Base-by-base conservation (phyloP, 1,284 basidiomycete species). In the Mycosarcoma maydis region DNA sequence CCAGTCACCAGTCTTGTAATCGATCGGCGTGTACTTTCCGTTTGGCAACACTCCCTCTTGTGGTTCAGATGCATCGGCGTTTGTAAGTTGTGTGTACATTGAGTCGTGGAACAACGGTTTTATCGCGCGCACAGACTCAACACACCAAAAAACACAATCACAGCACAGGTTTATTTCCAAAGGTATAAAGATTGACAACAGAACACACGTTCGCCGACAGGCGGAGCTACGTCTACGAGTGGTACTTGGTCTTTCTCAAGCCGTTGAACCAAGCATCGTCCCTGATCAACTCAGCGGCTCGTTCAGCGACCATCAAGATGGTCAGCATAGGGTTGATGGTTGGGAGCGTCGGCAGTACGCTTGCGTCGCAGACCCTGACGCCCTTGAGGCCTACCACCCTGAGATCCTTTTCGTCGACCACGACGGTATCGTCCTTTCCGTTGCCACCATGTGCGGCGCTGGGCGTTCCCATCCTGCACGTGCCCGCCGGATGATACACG, bases 401-500 rank as follows among this genome's bases (percentile, higher is more conserved):
- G 8, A 83, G 47, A 39, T 80, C 67, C 36, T 68, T 64, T 20
- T 82, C 74, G 43, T 82, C 74, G 6, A 80, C 76, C 4, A 82
- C 82, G 6, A 80, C 72, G 26, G 52, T 49, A 6, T 67, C 65
- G 47, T 82, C 78, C 8, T 42, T 60, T 13, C 59, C 56, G 9
- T 36, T 33, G 2, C 56, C 57, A 23, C 65, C 64, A 17, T 58
- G 51, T 3, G 19, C 32, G 3, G 30, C 32, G 7, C 46, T 39
- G 0, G 73, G 71, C 11, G 75, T 76, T n/a, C 82, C 82, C 81
- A 83, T 83, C 14, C 76, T 64, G 51, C 81, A 82, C 11, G 82
- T 82, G 22, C 73, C 76, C 6, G 77, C 75, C 0, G 81, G 81
- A 47, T 83, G 82, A 61, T 83, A 83, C 26, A 83, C 82, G 7